Evolutionary conservation across 2,329 filamentous ascomycete species (phyloP), one percentile per base, ranked within the genome.

Genomic region (Colletotrichum karsti): DNA sequence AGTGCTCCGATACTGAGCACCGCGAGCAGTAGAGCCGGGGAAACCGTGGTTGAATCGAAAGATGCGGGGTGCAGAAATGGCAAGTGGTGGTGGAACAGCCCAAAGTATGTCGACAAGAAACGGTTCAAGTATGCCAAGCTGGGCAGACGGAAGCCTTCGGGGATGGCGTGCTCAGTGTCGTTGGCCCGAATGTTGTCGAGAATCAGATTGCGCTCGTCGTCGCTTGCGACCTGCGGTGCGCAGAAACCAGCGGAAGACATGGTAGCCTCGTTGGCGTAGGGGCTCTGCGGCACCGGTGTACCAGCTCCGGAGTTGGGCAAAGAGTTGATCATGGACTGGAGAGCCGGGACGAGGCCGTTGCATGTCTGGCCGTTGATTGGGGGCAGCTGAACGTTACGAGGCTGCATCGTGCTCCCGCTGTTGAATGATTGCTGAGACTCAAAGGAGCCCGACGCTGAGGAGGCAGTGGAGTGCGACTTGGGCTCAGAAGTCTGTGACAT

Each of bases 21-120:
- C 1, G 95, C 94, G 46, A 98, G 87, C 33, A 99, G 84, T 8
- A 99, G 84, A 20, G 96, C 91, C 12, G 95, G 91, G 50, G 95
- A 93, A 5, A 92, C 89, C 72, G 91, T 87, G 5, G 92, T 92
- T 4, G 95, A 93, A 71, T 91, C 89, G 82, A 98, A 98, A 0
- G 96, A 97, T 15, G 93, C 90, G 48, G 95, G 95, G 77, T 99
- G 96, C 77, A 99, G 81, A 83, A 99, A 98, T 1, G 96, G 96
- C 76, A 98, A 82, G 77, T 99, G 96, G 75, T 97, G 96, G 77
- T 99, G 96, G 82, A 98, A 99, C 75, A 98, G 85, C 77, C 93
- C 94, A 80, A 98, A 99, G 85, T 98, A 99, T 2, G 95, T 97
- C 68, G 94, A 93, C 70, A 99, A 84, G 79, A 97, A 97, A 70